phyloP scores from a whole-genome alignment of 2,329 filamentous ascomycete species.

The Corynespora cassiicola region DNA sequence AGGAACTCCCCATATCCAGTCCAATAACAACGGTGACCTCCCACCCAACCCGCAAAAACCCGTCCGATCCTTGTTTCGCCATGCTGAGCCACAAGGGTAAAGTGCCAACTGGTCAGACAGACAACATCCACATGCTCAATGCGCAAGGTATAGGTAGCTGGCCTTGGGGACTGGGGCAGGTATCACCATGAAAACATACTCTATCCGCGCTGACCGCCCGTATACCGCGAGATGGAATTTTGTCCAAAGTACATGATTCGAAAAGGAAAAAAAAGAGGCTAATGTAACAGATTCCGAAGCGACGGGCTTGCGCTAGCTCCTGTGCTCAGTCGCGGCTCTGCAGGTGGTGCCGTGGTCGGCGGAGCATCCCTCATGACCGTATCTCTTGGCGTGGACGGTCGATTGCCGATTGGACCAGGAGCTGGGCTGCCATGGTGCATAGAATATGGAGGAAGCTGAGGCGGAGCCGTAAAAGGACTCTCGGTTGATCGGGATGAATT shows the following conservation, averaged over 20 bases:
- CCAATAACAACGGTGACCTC: constrained; percentile 21
- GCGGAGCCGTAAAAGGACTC: constrained; percentile 41
- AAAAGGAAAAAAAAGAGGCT: constrained; percentile 20
- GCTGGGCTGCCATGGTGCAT: constrained; percentile 41
- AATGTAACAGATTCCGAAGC: constrained; percentile 55
- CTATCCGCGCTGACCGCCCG: constrained; percentile 8
- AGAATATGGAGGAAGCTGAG: constrained; percentile 33
- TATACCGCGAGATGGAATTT: constrained; percentile 4
- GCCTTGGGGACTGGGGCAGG: too few species aligned
- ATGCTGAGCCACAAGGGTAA: constrained; percentile 9
- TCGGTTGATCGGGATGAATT: constrained; percentile 42
- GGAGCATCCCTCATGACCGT: constrained; percentile 41
- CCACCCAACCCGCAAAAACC: constrained; percentile 9
- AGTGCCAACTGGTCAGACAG: too few species aligned
- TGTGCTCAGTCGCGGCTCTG: constrained; percentile 36
- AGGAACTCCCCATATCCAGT: constrained; percentile 25
- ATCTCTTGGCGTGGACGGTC: constrained; percentile 43
- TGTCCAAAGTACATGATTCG: constrained; percentile 11
- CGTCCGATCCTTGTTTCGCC: constrained; percentile 19
- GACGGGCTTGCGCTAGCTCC: constrained; percentile 56
- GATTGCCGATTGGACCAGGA: constrained; percentile 25
- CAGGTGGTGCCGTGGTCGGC: constrained; percentile 27
- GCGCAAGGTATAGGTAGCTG: too few species aligned
- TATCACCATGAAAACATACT: constrained; percentile 15
- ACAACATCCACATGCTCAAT: too few species aligned